Conservation (phyloP, 495 filamentous ascomycete genomes). For the Penicillium crystallinum region DNA sequence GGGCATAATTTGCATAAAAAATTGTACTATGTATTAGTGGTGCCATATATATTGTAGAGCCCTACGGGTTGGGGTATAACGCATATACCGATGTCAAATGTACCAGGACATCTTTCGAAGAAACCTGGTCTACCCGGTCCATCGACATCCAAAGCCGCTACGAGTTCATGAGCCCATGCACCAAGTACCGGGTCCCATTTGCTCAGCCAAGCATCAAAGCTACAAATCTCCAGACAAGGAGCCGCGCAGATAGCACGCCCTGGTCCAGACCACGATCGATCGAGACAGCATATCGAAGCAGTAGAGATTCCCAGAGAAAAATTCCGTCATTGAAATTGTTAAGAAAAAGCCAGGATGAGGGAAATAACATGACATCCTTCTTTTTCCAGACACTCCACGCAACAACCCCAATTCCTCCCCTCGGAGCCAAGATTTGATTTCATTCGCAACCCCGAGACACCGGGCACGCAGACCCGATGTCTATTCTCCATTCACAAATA, state of each 20-base stretch:
- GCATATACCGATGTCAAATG: background rate
- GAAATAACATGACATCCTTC: constrained; percentile 25
- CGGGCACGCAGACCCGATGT: constrained; percentile 9
- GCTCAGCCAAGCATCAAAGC: background rate
- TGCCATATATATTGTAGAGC: background rate
- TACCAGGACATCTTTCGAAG: background rate
- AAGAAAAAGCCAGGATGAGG: constrained; percentile 27
- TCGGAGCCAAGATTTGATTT: constrained; percentile 14
- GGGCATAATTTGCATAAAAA: background rate
- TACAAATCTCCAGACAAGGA: background rate
- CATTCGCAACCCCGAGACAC: constrained; percentile 17
- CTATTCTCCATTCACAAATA: constrained; percentile 6
- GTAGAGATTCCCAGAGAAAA: constrained; percentile 19
- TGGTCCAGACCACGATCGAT: background rate
- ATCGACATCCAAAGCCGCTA: background rate
- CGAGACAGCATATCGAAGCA: background rate
- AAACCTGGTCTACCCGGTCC: background rate
- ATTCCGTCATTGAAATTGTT: constrained; percentile 39
- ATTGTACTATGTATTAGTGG: background rate
- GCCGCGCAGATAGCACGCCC: background rate
- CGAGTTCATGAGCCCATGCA: background rate
- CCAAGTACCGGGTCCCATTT: background rate
- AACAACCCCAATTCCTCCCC: constrained; percentile 24
- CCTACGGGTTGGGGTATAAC: background rate
- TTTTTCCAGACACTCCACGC: constrained; percentile 25